These are phyloP conservation scores for Tritrichomonas musculus DNA, from an alignment of 208 protist genomes.

Conservation along the genomic window DNA sequence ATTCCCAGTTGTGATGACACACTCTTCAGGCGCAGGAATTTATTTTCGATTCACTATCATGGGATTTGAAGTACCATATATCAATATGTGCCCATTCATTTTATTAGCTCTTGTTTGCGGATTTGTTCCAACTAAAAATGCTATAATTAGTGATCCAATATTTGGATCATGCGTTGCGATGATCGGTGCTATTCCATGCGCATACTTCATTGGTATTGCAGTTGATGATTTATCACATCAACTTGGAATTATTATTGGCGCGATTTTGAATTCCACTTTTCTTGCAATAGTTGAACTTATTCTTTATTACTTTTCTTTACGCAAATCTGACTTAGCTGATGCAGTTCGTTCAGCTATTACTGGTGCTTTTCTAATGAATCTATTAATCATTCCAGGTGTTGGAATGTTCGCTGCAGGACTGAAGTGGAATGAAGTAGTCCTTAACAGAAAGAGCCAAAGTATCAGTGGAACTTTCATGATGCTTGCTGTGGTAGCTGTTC, in stretches of 20 bases:
- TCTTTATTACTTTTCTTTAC: background rate
- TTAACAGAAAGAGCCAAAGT: background rate
- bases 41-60: background rate
- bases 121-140: background rate
- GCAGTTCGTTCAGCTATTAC: background rate
- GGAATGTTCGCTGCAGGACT: conserved; percentile 5
- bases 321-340: background rate
- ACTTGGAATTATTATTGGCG: background rate
- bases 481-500: background rate
- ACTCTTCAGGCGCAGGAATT: background rate
- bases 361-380: conserved; percentile 19
- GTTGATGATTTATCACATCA: conserved; percentile 13
- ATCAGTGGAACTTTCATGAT: background rate
- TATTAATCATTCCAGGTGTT: conserved; percentile 3
- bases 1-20: background rate
- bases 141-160: background rate
- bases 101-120: background rate
- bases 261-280: background rate
- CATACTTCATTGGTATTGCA: background rate
- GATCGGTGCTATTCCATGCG: background rate
- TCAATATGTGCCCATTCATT: background rate
- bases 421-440: conserved; percentile 3
- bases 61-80: background rate
- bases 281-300: background rate
- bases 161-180: background rate